A percentile compares a stretch with the other conserved stretches of the same genome.
Conservation (phyloP, 1,284 basidiomycete species). For the Puccinia brachypodii region DNA sequence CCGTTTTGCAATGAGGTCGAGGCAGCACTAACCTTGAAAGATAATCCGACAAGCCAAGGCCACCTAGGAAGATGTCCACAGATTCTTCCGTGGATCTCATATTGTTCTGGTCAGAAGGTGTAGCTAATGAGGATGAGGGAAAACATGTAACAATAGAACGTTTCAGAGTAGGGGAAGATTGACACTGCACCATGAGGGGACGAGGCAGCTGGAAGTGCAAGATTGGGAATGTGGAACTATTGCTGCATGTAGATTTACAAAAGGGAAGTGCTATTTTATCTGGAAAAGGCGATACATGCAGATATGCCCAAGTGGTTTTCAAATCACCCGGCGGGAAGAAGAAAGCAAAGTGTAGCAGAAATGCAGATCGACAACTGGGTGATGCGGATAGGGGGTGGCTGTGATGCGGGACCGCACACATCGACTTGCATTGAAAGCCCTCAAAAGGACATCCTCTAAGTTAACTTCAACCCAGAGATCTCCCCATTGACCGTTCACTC, state of each 20-base stretch:
- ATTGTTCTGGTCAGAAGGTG: background rate
- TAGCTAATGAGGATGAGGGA: background rate
- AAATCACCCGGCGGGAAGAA: background rate
- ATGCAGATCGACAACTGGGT: slow-evolving; percentile 11
- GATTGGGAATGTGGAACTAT: background rate
- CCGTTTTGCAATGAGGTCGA: background rate
- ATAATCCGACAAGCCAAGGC: slow-evolving; percentile 37
- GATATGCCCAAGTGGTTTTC: background rate
- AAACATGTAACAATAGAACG: background rate
- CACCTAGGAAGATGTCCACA: slow-evolving; percentile 20
- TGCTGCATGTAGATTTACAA: background rate
- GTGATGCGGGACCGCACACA: slow-evolving; percentile 16
- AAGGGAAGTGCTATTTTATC: background rate
- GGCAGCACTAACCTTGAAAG: slow-evolving; percentile 12
- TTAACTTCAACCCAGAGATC: background rate
- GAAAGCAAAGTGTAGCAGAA: slow-evolving; percentile 1
- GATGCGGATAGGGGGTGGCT: slow-evolving; percentile 24
- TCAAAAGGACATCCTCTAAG: slow-evolving; percentile 22
- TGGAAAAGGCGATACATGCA: background rate
- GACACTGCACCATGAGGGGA: background rate
- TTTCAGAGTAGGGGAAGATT: background rate
- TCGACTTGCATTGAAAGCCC: slow-evolving; percentile 16
- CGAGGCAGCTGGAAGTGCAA: background rate
- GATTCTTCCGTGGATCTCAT: background rate
- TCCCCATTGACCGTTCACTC: background rate